Percentiles rank a stretch among this genome's conserved stretches.
Conservation (phyloP, 2,329 filamentous ascomycete genomes). For the Penicillium corylophilum region DNA sequence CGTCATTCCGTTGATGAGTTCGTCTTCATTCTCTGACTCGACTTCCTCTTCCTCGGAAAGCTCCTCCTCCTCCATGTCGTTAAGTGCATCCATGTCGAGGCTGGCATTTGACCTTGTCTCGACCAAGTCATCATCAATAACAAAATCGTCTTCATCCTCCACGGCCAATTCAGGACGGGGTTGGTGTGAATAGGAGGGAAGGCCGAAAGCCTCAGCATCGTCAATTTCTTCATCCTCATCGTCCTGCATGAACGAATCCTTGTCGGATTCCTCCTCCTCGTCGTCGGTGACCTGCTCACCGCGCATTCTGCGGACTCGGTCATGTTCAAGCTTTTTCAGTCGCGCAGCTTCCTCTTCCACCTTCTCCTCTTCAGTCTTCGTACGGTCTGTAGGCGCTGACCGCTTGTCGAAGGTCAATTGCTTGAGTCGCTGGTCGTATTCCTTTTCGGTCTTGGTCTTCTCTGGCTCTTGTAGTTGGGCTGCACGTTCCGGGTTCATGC, state of each 20-base stretch:
- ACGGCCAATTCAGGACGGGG: conserved; percentile 59
- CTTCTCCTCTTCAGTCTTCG: conserved; percentile 87
- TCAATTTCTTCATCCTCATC: conserved; percentile 44
- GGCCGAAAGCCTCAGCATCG: conserved; percentile 62
- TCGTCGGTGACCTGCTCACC: conserved; percentile 70
- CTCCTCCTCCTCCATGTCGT: conserved; percentile 56
- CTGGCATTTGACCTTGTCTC: conserved; percentile 69
- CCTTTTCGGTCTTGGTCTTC: conserved; percentile 70
- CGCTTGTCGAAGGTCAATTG: conserved; percentile 81
- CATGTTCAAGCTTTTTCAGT: conserved; percentile 77
- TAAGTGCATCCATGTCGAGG: conserved; percentile 41
- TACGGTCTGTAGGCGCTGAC: conserved; percentile 80
- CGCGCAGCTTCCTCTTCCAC: conserved; percentile 73
- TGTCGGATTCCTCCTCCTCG: conserved; percentile 44
- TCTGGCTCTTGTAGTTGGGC: conserved; percentile 61
- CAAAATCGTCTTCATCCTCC: conserved; percentile 92
- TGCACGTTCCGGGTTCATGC: conserved; percentile 64
- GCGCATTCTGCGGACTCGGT: conserved; percentile 80
- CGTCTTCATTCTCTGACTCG: conserved; percentile 58
- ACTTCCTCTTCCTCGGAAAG: conserved; percentile 48
- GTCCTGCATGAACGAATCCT: conserved; percentile 33
- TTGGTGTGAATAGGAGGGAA: conserved; percentile 52
- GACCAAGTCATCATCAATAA: conserved; percentile 84
- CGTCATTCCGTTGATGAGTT: conserved; percentile 70
- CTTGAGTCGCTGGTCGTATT: conserved; percentile 82